A percentile compares a stretch with the other conserved stretches of the same genome.
These are phyloP conservation scores for Phycomyces nitens DNA, from an alignment of 192 early-diverging fungal species.

Conservation along the genomic window DNA sequence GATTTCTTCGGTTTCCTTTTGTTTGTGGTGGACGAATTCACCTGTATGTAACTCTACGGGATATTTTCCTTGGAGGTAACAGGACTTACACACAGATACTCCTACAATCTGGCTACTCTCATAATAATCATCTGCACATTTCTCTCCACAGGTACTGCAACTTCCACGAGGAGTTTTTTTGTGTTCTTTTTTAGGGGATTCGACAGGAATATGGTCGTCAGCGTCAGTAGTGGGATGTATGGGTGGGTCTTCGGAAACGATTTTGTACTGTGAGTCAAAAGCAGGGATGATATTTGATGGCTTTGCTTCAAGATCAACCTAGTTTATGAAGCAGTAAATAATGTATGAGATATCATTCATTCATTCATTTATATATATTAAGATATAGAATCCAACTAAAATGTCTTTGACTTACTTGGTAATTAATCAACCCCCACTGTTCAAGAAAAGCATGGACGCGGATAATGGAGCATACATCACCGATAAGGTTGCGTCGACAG, in stretches of 20 bases:
- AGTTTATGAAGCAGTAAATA: neutral
- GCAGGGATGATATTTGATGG: conserved; percentile 84
- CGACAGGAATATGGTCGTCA: neutral
- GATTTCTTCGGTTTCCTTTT: conserved; percentile 35
- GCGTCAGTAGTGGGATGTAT: neutral
- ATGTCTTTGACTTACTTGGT: conserved; percentile 71
- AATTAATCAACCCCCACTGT: conserved; percentile 99
- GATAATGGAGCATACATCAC: conserved; percentile 98
- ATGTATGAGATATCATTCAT: neutral
- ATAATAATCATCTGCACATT: conserved; percentile 5
- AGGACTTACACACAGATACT: conserved; percentile 12
- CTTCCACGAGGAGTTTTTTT: neutral
- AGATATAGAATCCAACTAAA: too few relatives aligned
- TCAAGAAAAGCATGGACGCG: conserved; percentile 97
- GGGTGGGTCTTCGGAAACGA: conserved; percentile 4
- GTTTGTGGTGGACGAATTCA: conserved; percentile 25
- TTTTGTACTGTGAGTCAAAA: conserved; percentile 75
- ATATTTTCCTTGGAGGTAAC: conserved; percentile 25
- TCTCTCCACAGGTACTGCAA: conserved; percentile 7
- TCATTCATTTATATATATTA: neutral
- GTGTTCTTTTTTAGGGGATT: neutral
- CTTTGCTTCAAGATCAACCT: conserved; percentile 89
- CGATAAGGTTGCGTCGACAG: conserved; percentile 92
- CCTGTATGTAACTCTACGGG: conserved; percentile 1
- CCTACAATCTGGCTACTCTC: neutral